Percentiles rank a stretch among this genome's conserved stretches.
Conservation (phyloP, 2,329 filamentous ascomycete genomes). For the Phyllosticta ampelicida region DNA sequence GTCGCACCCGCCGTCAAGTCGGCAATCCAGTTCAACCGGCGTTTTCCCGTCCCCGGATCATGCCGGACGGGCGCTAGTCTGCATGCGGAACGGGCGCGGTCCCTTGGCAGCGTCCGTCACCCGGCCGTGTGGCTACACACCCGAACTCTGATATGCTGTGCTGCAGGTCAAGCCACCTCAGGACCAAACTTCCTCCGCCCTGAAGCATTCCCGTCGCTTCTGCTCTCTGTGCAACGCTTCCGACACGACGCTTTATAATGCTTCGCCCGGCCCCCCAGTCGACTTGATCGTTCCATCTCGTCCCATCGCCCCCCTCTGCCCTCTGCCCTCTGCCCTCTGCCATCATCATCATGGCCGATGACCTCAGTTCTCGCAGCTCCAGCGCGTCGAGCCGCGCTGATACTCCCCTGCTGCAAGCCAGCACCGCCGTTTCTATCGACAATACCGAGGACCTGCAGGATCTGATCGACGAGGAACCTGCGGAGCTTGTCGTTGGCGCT, state of each 20-base stretch:
- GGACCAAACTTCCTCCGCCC: not conserved
- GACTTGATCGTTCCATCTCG: constrained; percentile 1
- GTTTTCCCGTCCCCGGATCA: not conserved
- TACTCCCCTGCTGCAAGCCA: constrained; percentile 13
- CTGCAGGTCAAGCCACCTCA: not conserved
- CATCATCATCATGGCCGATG: constrained; percentile 25
- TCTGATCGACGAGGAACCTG: constrained; percentile 10
- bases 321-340: not conserved
- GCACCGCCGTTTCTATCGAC: constrained; percentile 11
- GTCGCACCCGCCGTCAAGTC: not conserved
- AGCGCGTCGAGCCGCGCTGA: constrained; percentile 23
- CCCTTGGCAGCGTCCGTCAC: not conserved
- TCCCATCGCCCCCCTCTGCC: not conserved
- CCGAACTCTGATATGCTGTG: too few species aligned
- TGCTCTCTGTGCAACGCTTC: not conserved
- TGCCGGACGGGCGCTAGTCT: not conserved
- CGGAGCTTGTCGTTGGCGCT: constrained; percentile 23
- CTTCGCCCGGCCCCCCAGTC: not conserved
- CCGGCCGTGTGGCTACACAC: too few species aligned
- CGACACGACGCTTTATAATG: constrained; percentile 3
- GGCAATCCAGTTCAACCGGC: too few species aligned
- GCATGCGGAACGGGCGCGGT: not conserved
- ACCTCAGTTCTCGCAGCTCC: constrained; percentile 21
- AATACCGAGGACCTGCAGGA: constrained; percentile 16
- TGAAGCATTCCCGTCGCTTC: not conserved